Evolutionary conservation across 805 yeast genomes (phyloP).

Genomic region (Metschnikowia lachancei): DNA sequence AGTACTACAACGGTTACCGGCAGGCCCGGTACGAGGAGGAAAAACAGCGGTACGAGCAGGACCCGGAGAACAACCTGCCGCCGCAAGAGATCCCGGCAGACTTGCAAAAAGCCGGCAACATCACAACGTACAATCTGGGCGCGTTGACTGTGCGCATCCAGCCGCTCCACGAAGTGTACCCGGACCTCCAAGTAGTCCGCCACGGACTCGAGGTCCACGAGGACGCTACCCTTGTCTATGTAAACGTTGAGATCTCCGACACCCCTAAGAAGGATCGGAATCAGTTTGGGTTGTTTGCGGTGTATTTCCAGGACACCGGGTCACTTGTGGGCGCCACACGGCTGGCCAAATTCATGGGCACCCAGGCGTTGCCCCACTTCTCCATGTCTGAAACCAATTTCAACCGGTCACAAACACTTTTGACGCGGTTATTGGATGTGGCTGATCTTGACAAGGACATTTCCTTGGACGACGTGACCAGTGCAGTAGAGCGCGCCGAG

Average conservation of each 20-base stretch:
- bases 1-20: slow-evolving; percentile 27
- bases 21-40: slow-evolving; percentile 27
- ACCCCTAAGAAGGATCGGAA: slow-evolving; percentile 48
- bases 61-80: slow-evolving; percentile 24
- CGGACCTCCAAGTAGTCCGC: slow-evolving; percentile 20
- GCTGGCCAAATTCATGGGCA: slow-evolving; percentile 63
- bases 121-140: slow-evolving; percentile 27
- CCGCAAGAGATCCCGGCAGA: slow-evolving; percentile 16
- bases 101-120: slow-evolving; percentile 27
- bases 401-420: slow-evolving; percentile 43
- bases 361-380: slow-evolving; percentile 61
- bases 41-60: slow-evolving; percentile 27
- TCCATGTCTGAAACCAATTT: slow-evolving; percentile 42
- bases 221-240: slow-evolving; percentile 35
- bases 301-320: slow-evolving; percentile 67
- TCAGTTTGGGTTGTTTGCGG: slow-evolving; percentile 51
- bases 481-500: slow-evolving; percentile 30
- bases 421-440: slow-evolving; percentile 43
- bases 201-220: slow-evolving; percentile 18
- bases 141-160: slow-evolving; percentile 24
- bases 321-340: slow-evolving; percentile 55
- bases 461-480: slow-evolving; percentile 37
- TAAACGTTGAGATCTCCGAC: slow-evolving; percentile 39
- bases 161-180: slow-evolving; percentile 25
- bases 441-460: slow-evolving; percentile 42